A percentile compares a stretch with the other conserved stretches of the same genome.
Evolutionary conservation across 768 basidiomycete genomes (phyloP).

Genomic region (Russula lepida): DNA sequence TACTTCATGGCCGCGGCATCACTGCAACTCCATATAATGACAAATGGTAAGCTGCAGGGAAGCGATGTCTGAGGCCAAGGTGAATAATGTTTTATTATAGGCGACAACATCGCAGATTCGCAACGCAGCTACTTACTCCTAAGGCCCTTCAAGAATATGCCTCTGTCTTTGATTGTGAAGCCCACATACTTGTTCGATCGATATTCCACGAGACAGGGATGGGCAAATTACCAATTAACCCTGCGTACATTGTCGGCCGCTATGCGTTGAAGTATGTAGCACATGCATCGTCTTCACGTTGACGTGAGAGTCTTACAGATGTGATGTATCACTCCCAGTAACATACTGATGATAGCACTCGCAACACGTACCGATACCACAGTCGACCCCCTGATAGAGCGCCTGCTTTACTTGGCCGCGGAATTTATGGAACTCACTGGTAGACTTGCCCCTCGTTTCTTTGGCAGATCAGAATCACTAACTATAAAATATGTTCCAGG

Average conservation of each 20-base stretch:
- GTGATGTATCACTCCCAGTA: conserved; percentile 28
- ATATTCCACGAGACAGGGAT: conserved; percentile 30
- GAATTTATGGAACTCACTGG: conserved; percentile 38
- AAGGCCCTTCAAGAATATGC: too few species aligned
- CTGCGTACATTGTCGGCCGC: too few species aligned
- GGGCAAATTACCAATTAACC: conserved; percentile 33
- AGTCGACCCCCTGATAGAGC: conserved; percentile 32
- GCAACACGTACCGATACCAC: conserved; percentile 35
- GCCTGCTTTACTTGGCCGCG: conserved; percentile 33
- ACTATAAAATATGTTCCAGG: conserved; percentile 21
- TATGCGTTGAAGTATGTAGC: too few species aligned
- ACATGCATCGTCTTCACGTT: conserved; percentile 11
- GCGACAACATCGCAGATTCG: conserved; percentile 38
- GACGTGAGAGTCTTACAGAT: conserved; percentile 1
- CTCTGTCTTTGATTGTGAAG: too few species aligned
- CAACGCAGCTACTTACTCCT: conserved; percentile 28
- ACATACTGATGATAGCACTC: conserved; percentile 39
- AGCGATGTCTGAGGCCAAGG: not conserved
- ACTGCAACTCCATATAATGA: conserved; percentile 39
- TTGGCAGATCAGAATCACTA: not conserved
- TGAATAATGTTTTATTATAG: conserved; percentile 18
- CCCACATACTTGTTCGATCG: conserved; percentile 33
- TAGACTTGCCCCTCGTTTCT: not conserved
- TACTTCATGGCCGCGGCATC: conserved; percentile 37
- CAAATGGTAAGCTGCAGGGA: conserved; percentile 28